Evolutionary conservation across 495 filamentous ascomycete species (phyloP), one percentile per base, ranked within the genome.

Genomic region (Hypoxylon intermedium): DNA sequence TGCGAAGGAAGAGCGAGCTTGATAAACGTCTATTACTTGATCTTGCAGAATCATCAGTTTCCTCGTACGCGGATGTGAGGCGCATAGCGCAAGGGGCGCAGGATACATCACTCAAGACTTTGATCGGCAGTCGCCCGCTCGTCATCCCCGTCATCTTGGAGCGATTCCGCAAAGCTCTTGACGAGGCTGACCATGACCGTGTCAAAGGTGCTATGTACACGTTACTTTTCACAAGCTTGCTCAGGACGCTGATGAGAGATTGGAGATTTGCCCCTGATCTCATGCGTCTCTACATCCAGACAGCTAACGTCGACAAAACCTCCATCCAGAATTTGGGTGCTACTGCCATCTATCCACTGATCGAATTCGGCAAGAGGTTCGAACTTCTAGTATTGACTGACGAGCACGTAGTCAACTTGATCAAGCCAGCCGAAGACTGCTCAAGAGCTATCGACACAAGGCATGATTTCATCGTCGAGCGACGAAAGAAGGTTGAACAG

Each of bases 141-240:
- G 89, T 98, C 31, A 96, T 99, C 33, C 92, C 92, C 0, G 88
- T 89, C 26, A 79, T 99, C 21, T 79, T 99, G 26, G 82, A 85
- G 37, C 85, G 88, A 1, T 82, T 97, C 50, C 86, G 90, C 58
- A 86, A 87, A 54, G 91, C 92, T n/a, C 80, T 98, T 13, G 88
- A 88, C 44, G 84, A 87, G 30, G 88, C 85, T 49, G 91, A 98
- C 44, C 88, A 90, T 69, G 87, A 93, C 42, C 81, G 91, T 5
- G 95, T 99, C 70, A 99, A 99, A 72, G 94, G 95, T 34, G 90
- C 87, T 6, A 82, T 99, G 74, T 98, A 91, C 67, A 91, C 91
- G 0, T 73, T 99, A 21, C 74, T 98, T 16, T 91, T 95, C 58
- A 91, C 93, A 31, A 94, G 89, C 48, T 78, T 99, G 13, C 84